Evolutionary conservation across 352 stramenopile species (phyloP).

Genomic region (Nothophytophthora sp.): DNA sequence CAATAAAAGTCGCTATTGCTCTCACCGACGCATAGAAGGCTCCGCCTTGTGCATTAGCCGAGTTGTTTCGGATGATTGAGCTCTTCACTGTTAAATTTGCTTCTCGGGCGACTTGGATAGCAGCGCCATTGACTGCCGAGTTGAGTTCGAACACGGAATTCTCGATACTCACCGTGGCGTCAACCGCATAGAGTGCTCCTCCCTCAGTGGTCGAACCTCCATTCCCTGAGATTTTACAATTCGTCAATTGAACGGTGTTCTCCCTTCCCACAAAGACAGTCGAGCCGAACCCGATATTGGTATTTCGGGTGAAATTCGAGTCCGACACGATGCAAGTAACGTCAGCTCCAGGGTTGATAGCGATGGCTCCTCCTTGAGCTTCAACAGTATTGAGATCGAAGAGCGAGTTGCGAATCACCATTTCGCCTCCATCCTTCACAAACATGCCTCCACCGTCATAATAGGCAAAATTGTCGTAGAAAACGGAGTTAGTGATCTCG

Average conservation of each 20-base stretch:
- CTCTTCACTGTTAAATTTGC: slow-evolving; percentile 29
- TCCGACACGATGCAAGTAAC: slow-evolving; percentile 22
- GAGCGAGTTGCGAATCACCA: slow-evolving; percentile 19
- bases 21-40: slow-evolving; percentile 52
- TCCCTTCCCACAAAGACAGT: slow-evolving; percentile 57
- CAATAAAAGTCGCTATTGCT: slow-evolving; percentile 28
- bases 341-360: slow-evolving; percentile 34
- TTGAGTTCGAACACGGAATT: slow-evolving; percentile 43
- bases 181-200: slow-evolving; percentile 44
- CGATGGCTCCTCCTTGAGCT: slow-evolving; percentile 48
- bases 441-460: slow-evolving; percentile 66
- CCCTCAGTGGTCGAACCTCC: slow-evolving; percentile 40
- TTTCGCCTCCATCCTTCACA: slow-evolving; percentile 28
- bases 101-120: slow-evolving; percentile 49
- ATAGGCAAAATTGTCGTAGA: slow-evolving; percentile 50
- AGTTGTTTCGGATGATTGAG: slow-evolving; percentile 40
- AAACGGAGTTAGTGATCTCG: slow-evolving; percentile 20
- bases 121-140: slow-evolving; percentile 34
- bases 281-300: slow-evolving; percentile 52
- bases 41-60: slow-evolving; percentile 30
- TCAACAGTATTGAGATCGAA: slow-evolving; percentile 42
- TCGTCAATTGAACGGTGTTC: slow-evolving; percentile 28
- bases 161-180: slow-evolving; percentile 36
- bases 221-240: slow-evolving; percentile 32
- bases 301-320: slow-evolving; percentile 42